These are phyloP conservation scores for Dorcoceras hygrometricum DNA, from an alignment of 257 asterid genomes.

Conservation along the genomic window DNA sequence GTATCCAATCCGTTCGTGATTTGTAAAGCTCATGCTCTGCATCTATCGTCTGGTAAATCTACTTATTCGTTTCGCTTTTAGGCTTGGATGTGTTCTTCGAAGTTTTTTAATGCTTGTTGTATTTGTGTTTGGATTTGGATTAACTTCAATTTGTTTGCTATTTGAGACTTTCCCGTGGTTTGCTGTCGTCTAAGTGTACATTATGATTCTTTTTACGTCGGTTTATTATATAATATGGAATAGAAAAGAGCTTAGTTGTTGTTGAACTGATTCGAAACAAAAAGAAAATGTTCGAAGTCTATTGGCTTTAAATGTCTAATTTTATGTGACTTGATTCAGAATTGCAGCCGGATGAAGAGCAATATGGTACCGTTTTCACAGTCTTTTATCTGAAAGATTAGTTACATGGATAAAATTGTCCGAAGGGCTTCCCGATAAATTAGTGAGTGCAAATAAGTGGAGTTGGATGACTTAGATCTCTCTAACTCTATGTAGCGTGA, in stretches of 20 bases:
- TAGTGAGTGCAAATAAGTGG: neutral
- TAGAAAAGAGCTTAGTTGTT: neutral
- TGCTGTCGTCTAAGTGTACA: neutral
- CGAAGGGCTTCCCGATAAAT: neutral
- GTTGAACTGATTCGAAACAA: neutral
- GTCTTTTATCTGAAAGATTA: neutral
- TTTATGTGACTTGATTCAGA: neutral
- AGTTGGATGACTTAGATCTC: neutral
- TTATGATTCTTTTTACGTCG: neutral
- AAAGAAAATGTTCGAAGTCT: neutral
- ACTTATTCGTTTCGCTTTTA: conserved; percentile 1
- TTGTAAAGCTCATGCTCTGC: conserved; percentile 26
- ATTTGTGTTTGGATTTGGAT: neutral
- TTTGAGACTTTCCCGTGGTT: neutral
- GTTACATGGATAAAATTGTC: neutral
- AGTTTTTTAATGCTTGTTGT: neutral
- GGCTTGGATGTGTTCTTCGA: neutral
- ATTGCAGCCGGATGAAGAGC: conserved; percentile 3
- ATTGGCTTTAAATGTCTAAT: neutral
- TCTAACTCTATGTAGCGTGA: conserved; percentile 1
- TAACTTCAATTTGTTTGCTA: neutral
- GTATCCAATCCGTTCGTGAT: conserved; percentile 35
- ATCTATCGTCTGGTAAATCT: conserved; percentile 40
- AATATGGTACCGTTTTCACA: conserved; percentile 1
- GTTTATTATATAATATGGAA: no score